Conservation (phyloP, 768 basidiomycete species). For the Ramaria rubella region DNA sequence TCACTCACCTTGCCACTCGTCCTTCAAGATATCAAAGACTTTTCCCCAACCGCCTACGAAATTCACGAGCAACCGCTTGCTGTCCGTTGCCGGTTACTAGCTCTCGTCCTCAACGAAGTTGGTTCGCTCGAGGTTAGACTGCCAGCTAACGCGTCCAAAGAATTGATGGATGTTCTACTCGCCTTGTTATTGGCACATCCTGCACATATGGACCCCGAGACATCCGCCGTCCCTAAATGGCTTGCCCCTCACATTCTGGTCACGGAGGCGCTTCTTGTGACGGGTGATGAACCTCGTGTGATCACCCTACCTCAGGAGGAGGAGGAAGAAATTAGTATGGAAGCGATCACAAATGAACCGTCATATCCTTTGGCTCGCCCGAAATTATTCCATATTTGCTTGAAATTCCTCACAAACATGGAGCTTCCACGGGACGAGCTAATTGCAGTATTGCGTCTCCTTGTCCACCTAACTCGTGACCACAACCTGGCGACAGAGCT, state of each 20-base stretch:
- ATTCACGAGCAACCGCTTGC: constrained; percentile 70
- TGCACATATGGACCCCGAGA: constrained; percentile 43
- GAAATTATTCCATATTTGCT: constrained; percentile 68
- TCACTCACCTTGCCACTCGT: constrained; percentile 63
- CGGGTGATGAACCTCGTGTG: constrained; percentile 63
- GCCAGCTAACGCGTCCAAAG: constrained; percentile 29
- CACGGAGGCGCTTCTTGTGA: constrained; percentile 72
- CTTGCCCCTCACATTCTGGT: constrained; percentile 80
- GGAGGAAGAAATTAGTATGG: constrained; percentile 45
- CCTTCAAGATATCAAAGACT: constrained; percentile 68
- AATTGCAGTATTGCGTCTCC: constrained; percentile 70
- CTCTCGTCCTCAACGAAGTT: constrained; percentile 73
- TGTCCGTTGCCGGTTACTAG: constrained; percentile 79
- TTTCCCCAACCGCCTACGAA: constrained; percentile 59
- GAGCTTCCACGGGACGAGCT: constrained; percentile 74
- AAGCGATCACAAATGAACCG: constrained; percentile 42
- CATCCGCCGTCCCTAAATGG: constrained; percentile 71
- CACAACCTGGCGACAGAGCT: constrained; percentile 58
- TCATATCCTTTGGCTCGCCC: constrained; percentile 52
- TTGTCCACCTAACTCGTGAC: constrained; percentile 80
- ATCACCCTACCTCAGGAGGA: constrained; percentile 65
- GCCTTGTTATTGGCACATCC: constrained; percentile 58
- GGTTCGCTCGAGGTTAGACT: constrained; percentile 46
- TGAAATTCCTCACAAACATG: constrained; percentile 60
- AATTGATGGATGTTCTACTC: constrained; percentile 64